A percentile compares a stretch with the other conserved stretches of the same genome.
Evolutionary conservation across 2,329 filamentous ascomycete genomes (phyloP).

Genomic region (Immersiporthe knoxdaviesiana): DNA sequence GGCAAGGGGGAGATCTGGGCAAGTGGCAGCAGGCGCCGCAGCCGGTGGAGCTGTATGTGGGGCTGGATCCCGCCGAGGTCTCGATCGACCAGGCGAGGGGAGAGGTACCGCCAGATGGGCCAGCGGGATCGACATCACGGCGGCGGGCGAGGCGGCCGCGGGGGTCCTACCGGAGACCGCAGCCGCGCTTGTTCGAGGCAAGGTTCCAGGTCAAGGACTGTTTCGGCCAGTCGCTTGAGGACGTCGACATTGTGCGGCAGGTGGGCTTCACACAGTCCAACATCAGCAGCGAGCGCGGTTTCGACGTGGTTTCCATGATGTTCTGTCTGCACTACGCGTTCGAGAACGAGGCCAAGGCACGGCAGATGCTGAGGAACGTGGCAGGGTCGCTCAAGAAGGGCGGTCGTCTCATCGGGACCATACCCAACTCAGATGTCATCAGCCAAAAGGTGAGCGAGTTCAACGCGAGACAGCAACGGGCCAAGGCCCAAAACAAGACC

Average conservation of each 20-base stretch:
- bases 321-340: conserved; percentile 99
- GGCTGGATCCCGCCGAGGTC: conserved; percentile 88
- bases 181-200: conserved; percentile 73
- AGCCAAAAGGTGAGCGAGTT: conserved; percentile 76
- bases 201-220: conserved; percentile 92
- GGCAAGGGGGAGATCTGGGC: conserved; percentile 94
- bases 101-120: conserved; percentile 77
- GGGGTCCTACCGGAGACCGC: conserved; percentile 51
- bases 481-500: conserved; percentile 43
- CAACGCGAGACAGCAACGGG: conserved; percentile 60
- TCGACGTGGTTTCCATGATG: conserved; percentile 98
- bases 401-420: conserved; percentile 90
- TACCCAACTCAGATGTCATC: conserved; percentile 95
- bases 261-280: conserved; percentile 84
- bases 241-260: conserved; percentile 78
- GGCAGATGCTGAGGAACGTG: conserved; percentile 92
- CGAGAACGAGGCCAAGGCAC: conserved; percentile 85
- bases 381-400: conserved; percentile 90
- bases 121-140: conserved; percentile 61
- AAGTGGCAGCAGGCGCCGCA: conserved; percentile 98
- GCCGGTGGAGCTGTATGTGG: conserved; percentile 88
- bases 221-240: conserved; percentile 80
- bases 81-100: conserved; percentile 88
- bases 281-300: conserved; percentile 75
- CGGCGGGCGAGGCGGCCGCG: conserved; percentile 50